These are phyloP conservation scores for Botrytis medusae DNA, from an alignment of 2,329 filamentous ascomycete species.

Conservation along the genomic window DNA sequence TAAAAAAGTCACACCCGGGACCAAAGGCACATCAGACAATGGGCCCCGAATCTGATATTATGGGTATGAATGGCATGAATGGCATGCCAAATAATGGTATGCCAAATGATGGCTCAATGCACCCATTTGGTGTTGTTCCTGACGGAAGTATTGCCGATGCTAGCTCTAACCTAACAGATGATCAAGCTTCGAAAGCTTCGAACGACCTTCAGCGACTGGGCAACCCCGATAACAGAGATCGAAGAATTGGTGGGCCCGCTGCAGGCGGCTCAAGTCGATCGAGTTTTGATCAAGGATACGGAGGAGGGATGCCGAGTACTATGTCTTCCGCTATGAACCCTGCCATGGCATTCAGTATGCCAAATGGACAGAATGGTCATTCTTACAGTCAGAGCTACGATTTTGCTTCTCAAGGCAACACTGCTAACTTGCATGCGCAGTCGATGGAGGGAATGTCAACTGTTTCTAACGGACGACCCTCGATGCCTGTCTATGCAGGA, in stretches of 20 bases:
- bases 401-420: constrained; percentile 40
- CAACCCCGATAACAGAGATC: constrained; percentile 56
- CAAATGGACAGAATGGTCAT: constrained; percentile 58
- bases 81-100: constrained; percentile 54
- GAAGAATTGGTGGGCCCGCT: constrained; percentile 55
- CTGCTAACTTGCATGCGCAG: constrained; percentile 36
- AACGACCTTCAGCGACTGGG: constrained; percentile 60
- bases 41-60: constrained; percentile 57
- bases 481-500: constrained; percentile 48
- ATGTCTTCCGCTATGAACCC: constrained; percentile 64
- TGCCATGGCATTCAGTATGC: constrained; percentile 62
- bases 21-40: constrained; percentile 53
- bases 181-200: constrained; percentile 53
- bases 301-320: constrained; percentile 56
- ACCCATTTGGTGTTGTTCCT: constrained; percentile 58
- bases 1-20: constrained; percentile 69
- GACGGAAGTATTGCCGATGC: constrained; percentile 39
- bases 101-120: constrained; percentile 54
- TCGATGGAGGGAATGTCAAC: constrained; percentile 33
- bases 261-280: constrained; percentile 49
- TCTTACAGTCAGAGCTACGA: constrained; percentile 42
- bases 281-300: constrained; percentile 55
- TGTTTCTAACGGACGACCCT: constrained; percentile 43
- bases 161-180: constrained; percentile 52
- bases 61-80: constrained; percentile 43